Evolutionary conservation across 345 rosid genomes (phyloP), one percentile per base, ranked within the genome.

Genomic region (Moricandia arvensis): DNA sequence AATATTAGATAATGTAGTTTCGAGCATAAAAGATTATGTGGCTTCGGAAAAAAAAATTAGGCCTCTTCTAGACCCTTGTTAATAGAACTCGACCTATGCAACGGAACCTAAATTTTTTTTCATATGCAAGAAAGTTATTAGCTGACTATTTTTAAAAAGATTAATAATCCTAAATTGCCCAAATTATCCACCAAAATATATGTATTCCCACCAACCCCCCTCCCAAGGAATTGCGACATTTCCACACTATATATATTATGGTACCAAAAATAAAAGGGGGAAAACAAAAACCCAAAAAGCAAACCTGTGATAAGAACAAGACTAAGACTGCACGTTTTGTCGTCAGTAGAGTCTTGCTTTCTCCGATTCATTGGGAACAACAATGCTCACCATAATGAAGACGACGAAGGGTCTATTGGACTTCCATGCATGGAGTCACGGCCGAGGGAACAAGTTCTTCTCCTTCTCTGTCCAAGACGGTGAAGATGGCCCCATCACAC

Each of bases 351-450:
- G 37, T 72, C 54, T 34, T 72, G n/a, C n/a, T 63, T 61, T 61
- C 60, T 61, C 75, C 68, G 51, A 62, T 43, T 4, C 4, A 12
- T 43, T 43, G 16, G 51, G 51, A 43, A 43, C 51, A 43, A 43
- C 12, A 43, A 43, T 43, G 51, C 58, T 57, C 30, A 66, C 1
- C 24, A 61, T 51, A 55, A 73, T 34, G 87, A 84, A 47, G 90
- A 7, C 0, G 51, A 45, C n/a, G n/a, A n/a, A 45, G 17, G 51
- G n/a, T 68, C 74, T 38, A 54, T 73, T 2, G 92, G 90, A 81
- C 82, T 76, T 90, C 93, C 62, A 80, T 85, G 86, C 91, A 90
- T 71, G 91, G 89, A 75, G 86, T 82, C 2, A 83, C 97, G 0
- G 97, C 82, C n/a, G 9, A 85, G 73, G 38, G 93, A 89, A 43